A percentile compares a stretch with the other conserved stretches of the same genome.
phyloP scores from a whole-genome alignment of 148 eudicot genomes.

The Linanthus parryae region DNA sequence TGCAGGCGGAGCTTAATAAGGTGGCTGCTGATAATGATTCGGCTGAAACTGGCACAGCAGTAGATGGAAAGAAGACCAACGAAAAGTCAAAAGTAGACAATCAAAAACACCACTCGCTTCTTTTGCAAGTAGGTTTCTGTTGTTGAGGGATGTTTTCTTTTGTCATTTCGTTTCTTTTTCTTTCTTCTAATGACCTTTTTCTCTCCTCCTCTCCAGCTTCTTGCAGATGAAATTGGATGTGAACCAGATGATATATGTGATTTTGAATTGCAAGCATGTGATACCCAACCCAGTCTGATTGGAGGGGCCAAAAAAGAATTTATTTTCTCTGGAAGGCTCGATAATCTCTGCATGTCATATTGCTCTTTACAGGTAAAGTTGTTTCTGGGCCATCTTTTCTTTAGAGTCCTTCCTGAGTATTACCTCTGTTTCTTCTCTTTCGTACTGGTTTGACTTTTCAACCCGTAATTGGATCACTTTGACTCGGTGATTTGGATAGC shows the following conservation, averaged over 20 bases:
- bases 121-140: conserved; percentile 54
- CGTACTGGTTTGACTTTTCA: no score
- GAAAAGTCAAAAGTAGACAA: conserved; percentile 23
- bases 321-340: conserved; percentile 95
- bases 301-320: conserved; percentile 90
- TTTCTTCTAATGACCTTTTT: conserved; percentile 7
- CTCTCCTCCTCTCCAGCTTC: conserved; percentile 43
- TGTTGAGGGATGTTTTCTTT: not conserved
- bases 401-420: no score
- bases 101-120: conserved; percentile 79
- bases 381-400: not conserved
- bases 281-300: conserved; percentile 88
- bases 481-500: no score
- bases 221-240: conserved; percentile 78
- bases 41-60: conserved; percentile 30
- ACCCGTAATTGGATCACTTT: no score
- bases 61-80: conserved; percentile 26
- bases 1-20: conserved; percentile 81
- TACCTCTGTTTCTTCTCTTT: no score
- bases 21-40: conserved; percentile 34
- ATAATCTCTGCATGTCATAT: conserved; percentile 92
- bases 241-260: conserved; percentile 87
- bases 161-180: not conserved
- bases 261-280: conserved; percentile 97
- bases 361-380: conserved; percentile 81